phyloP scores from a whole-genome alignment of 129 eudicot genomes.

The Rutidosis leptorrhynchoides region DNA sequence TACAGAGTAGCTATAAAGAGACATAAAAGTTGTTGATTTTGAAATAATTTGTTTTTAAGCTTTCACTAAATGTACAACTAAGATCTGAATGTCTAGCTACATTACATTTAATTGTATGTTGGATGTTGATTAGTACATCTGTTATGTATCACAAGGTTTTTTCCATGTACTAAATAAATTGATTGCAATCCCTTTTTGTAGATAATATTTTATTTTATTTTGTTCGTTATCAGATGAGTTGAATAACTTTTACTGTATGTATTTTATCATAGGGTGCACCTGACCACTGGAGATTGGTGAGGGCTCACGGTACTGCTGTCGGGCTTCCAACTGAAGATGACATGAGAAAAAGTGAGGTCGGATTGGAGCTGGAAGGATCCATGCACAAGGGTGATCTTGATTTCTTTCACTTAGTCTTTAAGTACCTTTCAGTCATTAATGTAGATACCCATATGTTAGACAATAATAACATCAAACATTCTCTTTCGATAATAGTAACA shows the following conservation, averaged over 20 bases:
- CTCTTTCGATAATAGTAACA: not conserved
- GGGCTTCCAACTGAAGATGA: conserved; percentile 93
- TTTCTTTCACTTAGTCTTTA: not conserved
- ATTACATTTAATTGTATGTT: not conserved
- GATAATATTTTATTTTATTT: conserved; percentile 1
- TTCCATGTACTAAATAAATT: not conserved
- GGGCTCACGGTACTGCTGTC: conserved; percentile 88
- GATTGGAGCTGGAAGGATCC: conserved; percentile 91
- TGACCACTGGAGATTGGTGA: conserved; percentile 79
- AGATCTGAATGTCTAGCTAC: conserved; percentile 3
- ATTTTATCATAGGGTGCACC: conserved; percentile 63
- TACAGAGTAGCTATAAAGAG: too few relatives aligned
- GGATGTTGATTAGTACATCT: not conserved
- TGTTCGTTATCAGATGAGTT: conserved; percentile 2
- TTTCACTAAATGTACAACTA: not conserved
- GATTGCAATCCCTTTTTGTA: conserved; percentile 10
- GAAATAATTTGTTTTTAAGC: not conserved
- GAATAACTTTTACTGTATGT: conserved; percentile 12
- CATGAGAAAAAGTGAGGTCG: conserved; percentile 96
- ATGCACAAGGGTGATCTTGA: conserved; percentile 72
- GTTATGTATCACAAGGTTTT: not conserved
- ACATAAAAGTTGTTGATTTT: not conserved
- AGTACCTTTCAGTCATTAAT: not conserved
- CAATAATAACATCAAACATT: not conserved
- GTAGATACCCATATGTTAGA: not conserved